These are phyloP conservation scores for Tetragonia tetragonoides DNA, from an alignment of 148 eudicot species.

Conservation along the genomic window DNA sequence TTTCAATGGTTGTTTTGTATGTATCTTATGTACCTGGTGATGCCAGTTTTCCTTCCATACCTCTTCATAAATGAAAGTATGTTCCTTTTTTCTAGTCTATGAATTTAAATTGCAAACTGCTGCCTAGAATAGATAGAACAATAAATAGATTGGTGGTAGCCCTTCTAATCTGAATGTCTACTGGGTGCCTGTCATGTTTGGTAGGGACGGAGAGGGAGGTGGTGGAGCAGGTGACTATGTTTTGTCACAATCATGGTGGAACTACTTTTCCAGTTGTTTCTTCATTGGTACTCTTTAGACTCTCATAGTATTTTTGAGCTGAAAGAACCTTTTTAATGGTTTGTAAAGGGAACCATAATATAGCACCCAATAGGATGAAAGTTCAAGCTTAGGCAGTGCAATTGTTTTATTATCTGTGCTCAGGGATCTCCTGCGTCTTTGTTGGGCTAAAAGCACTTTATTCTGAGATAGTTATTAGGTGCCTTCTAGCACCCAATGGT, in stretches of 20 bases:
- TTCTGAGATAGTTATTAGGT: no score
- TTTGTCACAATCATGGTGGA: background rate
- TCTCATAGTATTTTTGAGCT: background rate
- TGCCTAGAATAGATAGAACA: no score
- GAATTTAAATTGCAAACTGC: no score
- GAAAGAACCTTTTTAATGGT: background rate
- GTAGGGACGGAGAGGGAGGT: background rate
- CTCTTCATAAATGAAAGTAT: no score
- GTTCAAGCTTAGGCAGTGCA: no score
- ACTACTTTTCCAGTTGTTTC: background rate
- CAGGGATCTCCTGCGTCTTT: background rate
- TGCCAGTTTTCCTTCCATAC: no score
- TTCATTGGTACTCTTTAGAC: background rate
- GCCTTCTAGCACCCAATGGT: no score
- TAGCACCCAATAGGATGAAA: background rate
- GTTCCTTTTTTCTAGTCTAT: no score
- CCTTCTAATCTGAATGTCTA: no score
- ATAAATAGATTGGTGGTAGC: no score
- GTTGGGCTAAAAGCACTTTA: no score
- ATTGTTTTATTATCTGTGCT: background rate
- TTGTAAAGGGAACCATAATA: background rate
- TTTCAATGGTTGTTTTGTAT: background rate
- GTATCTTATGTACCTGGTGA: background rate
- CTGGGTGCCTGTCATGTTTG: background rate
- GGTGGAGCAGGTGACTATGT: background rate